Evolutionary conservation across 177 flowering plant species (phyloP).

Genomic region (Vitis hybrid): DNA sequence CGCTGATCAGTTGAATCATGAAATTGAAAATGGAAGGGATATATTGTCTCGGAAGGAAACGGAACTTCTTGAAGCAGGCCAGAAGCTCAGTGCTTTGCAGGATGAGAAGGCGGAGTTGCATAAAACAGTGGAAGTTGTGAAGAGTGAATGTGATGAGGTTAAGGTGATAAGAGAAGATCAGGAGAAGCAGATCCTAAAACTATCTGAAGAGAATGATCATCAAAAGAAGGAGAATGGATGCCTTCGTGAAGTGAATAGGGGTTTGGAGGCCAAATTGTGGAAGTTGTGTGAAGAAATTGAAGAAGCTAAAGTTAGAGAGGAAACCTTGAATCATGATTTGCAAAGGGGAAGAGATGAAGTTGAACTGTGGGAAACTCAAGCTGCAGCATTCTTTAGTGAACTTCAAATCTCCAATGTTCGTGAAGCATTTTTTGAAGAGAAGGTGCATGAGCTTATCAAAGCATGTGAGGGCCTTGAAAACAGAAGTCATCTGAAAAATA

Average conservation of each 20-base stretch:
- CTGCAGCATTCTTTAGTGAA: conserved; percentile 26
- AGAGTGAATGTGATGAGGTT: conserved; percentile 23
- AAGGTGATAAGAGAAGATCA: conserved; percentile 30
- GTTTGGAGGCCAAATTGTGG: conserved; percentile 22
- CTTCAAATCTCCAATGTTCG: conserved; percentile 35
- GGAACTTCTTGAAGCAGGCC: conserved; percentile 37
- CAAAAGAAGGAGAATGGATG: conserved; percentile 20
- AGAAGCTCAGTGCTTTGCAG: conserved; percentile 16
- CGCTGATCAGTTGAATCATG: conserved; percentile 25
- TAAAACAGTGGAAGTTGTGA: conserved; percentile 22
- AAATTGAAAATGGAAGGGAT: conserved; percentile 28
- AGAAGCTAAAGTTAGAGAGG: conserved; percentile 21
- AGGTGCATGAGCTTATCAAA: conserved; percentile 37
- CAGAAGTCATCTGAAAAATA: conserved; percentile 9
- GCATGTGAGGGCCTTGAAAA: conserved; percentile 26
- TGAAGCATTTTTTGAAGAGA: conserved; percentile 46
- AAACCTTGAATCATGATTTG: conserved; percentile 22
- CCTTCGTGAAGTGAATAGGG: conserved; percentile 14
- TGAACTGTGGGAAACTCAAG: conserved; percentile 38
- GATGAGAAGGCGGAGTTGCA: conserved; percentile 30
- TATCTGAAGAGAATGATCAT: conserved; percentile 22
- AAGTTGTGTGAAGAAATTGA: conserved; percentile 18
- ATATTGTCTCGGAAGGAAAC: conserved; percentile 30
- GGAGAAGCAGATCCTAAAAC: conserved; percentile 26
- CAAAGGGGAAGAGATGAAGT: conserved; percentile 21